Base-by-base conservation (phyloP, 257 asterid species). In the Orobanche coerulescens region DNA sequence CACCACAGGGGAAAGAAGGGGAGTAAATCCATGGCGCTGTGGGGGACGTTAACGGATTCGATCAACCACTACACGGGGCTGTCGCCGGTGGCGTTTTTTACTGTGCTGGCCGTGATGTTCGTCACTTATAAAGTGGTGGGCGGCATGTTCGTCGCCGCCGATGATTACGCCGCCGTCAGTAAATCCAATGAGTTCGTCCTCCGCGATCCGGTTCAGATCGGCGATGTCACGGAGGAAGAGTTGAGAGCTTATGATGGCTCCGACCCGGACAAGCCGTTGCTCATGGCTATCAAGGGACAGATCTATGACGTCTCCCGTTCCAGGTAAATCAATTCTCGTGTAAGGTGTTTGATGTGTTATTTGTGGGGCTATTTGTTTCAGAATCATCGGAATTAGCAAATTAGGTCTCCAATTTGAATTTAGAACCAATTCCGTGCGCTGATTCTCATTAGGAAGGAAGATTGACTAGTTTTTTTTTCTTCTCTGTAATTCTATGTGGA, bases 291-390 rank as follows among this genome's bases (percentile, higher is more conserved):
- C 66, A 92, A 81, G 72, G 95, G 90, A 37, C 90, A 88, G 79
- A 88, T 92, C 84, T 92, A 86, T 24, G 95, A 88, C 28, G 96
- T 92, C 25, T 88, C 98, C 16, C 90, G 88, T 44, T 92, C 96
- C 28, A 82, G 95, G 96, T 90, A 62, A 73, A 52, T 23, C 13
- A 4, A 9, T 53, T 26, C 20, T n/a, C n/a, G n/a, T n/a, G n/a
- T n/a, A n/a, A n/a, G n/a, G n/a, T n/a, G n/a, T 50, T 18, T 26
- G 39, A 19, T 56, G 2, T 54, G 43, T n/a, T n/a, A n/a, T 30
- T 56, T 31, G 15, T 30, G 25, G 11, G 20, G 43, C n/a, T n/a
- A n/a, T n/a, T n/a, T n/a, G n/a, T n/a, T n/a, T n/a, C n/a, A n/a
- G n/a, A n/a, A n/a, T n/a, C n/a, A n/a, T n/a, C n/a, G n/a, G n/a